These are phyloP conservation scores for Xylariaceae sp. DNA, from an alignment of 2,329 filamentous ascomycete genomes.

Conservation along the genomic window DNA sequence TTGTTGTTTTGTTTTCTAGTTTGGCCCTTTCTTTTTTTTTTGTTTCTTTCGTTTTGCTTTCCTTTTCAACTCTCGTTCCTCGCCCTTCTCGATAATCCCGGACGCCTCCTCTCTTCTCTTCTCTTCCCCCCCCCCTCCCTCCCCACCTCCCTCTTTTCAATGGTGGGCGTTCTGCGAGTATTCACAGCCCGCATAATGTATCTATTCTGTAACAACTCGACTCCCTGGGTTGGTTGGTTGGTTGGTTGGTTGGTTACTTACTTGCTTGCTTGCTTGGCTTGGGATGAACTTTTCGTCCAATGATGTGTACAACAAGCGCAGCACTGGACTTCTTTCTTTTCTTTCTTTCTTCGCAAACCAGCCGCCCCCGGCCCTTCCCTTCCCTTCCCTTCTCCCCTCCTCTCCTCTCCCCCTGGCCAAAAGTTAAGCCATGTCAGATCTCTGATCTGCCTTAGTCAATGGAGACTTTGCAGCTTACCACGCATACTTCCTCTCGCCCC, in stretches of 20 bases:
- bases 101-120: conserved; percentile 10
- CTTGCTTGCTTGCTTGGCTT: background rate
- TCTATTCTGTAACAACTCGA: background rate
- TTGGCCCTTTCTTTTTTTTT: conserved; percentile 9
- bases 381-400: too few relatives aligned
- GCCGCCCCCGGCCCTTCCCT: too few relatives aligned
- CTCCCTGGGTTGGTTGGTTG: background rate
- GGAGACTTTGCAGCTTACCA: conserved; percentile 10
- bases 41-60: conserved; percentile 10
- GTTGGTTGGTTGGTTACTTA: background rate
- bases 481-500: background rate
- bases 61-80: conserved; percentile 20
- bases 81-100: background rate
- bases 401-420: too few relatives aligned
- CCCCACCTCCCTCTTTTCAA: background rate
- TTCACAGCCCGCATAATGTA: conserved; percentile 1
- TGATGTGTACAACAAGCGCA: conserved; percentile 2
- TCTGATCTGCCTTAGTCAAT: conserved; percentile 9
- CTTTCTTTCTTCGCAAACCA: too few relatives aligned
- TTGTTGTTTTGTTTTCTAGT: conserved; percentile 3
- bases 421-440: conserved; percentile 11
- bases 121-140: conserved; percentile 12
- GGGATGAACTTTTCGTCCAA: background rate
- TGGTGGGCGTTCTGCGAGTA: conserved; percentile 3
- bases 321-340: conserved; percentile 1